Percentiles rank a stretch among this genome's conserved stretches.
phyloP scores from a whole-genome alignment of 257 asterid species.

The Scutellaria barbata region DNA sequence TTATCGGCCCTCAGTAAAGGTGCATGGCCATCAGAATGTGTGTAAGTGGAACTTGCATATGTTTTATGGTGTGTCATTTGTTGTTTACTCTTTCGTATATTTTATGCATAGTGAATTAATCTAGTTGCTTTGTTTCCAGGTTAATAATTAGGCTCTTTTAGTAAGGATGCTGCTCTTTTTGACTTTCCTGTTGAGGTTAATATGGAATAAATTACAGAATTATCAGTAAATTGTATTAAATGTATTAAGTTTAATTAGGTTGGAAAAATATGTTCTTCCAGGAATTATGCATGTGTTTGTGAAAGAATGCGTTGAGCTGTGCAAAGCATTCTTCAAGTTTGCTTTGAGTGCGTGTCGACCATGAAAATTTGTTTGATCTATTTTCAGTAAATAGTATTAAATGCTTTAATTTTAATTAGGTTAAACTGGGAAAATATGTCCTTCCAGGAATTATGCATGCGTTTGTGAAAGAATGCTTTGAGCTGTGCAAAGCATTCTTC shows the following conservation, averaged over 20 bases:
- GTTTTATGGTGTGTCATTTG: conserved; percentile 16
- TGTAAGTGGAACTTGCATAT: conserved; percentile 64
- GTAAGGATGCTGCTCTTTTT: conserved; percentile 3
- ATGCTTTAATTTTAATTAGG: not conserved
- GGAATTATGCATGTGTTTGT: not conserved
- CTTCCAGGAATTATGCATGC: not conserved
- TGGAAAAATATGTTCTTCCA: not conserved
- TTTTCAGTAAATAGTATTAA: not conserved
- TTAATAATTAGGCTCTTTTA: conserved; percentile 6
- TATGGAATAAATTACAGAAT: not conserved
- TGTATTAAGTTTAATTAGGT: not conserved
- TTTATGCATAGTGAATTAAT: not conserved
- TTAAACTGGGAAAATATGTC: not conserved
- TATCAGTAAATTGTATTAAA: not conserved
- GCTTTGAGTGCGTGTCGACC: not conserved
- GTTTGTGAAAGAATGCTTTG: not conserved
- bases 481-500: not conserved
- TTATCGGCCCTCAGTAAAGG: conserved; percentile 89
- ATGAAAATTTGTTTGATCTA: not conserved
- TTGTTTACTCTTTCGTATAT: not conserved
- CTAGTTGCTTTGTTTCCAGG: not conserved
- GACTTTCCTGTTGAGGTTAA: conserved; percentile 10
- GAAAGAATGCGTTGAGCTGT: not conserved
- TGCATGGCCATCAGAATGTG: conserved; percentile 94
- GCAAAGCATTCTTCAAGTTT: not conserved